These are phyloP conservation scores for Verticillium dahliae DNA, from an alignment of 2,329 filamentous ascomycete species.

Conservation along the genomic window DNA sequence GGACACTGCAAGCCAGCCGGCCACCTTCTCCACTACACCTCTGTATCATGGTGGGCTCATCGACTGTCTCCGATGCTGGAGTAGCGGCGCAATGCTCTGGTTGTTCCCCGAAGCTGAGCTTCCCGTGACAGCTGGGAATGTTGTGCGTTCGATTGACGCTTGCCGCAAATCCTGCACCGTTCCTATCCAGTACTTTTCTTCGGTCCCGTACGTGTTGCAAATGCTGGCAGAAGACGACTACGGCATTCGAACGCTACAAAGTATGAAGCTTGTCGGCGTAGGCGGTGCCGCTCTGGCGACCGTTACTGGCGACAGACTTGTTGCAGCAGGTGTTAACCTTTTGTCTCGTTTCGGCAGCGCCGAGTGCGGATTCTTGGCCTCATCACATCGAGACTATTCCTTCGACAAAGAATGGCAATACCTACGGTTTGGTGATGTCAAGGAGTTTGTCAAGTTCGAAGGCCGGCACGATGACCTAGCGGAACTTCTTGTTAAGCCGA, in stretches of 20 bases:
- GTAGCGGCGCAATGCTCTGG: slow-evolving; percentile 52
- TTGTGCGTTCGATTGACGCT: slow-evolving; percentile 37
- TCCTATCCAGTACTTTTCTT: slow-evolving; percentile 51
- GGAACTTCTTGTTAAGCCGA: slow-evolving; percentile 46
- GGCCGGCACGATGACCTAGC: slow-evolving; percentile 31
- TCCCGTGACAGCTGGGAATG: slow-evolving; percentile 50
- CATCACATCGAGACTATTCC: slow-evolving; percentile 49
- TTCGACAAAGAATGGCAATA: slow-evolving; percentile 56
- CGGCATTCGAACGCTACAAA: slow-evolving; percentile 34
- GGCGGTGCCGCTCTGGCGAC: slow-evolving; percentile 53
- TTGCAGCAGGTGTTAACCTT: slow-evolving; percentile 44
- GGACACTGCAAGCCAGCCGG: slow-evolving; percentile 20
- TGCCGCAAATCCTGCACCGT: slow-evolving; percentile 19
- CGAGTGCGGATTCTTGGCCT: slow-evolving; percentile 60
- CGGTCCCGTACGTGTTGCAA: slow-evolving; percentile 52
- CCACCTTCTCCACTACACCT: slow-evolving; percentile 59
- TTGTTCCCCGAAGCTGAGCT: slow-evolving; percentile 50
- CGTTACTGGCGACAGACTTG: slow-evolving; percentile 45
- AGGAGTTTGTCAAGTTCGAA: slow-evolving; percentile 36
- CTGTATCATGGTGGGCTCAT: slow-evolving; percentile 60
- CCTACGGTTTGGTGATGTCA: slow-evolving; percentile 32
- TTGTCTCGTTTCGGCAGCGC: slow-evolving; percentile 59
- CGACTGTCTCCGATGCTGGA: slow-evolving; percentile 57
- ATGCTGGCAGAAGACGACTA: slow-evolving; percentile 37
- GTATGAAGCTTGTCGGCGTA: slow-evolving; percentile 56